phyloP scores from a whole-genome alignment of 2,329 filamentous ascomycete species.

The Lachnellula occidentalis region DNA sequence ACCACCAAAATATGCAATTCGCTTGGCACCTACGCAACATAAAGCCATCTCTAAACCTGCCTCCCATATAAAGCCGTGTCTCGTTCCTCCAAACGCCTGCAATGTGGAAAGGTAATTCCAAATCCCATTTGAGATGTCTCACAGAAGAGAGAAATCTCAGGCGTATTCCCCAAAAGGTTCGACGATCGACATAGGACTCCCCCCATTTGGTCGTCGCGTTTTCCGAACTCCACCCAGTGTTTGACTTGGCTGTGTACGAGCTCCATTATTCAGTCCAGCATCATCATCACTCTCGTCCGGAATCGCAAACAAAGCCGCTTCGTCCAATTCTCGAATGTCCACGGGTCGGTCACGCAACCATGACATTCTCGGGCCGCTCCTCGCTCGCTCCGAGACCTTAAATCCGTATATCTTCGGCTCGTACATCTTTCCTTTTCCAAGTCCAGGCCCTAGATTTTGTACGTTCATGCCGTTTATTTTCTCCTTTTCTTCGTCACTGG shows the following conservation, averaged over 20 bases:
- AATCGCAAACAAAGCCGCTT: slow-evolving; percentile 53
- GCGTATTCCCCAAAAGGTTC: slow-evolving; percentile 23
- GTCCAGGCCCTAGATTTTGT: slow-evolving; percentile 80
- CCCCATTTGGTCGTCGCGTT: slow-evolving; percentile 18
- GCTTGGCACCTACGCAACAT: neutral
- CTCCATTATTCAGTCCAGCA: slow-evolving; percentile 30
- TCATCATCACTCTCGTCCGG: slow-evolving; percentile 53
- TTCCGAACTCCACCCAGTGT: slow-evolving; percentile 2
- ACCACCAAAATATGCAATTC: slow-evolving; percentile 5
- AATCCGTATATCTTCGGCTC: slow-evolving; percentile 97
- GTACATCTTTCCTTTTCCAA: slow-evolving; percentile 80
- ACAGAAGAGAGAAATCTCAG: neutral
- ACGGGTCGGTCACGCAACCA: slow-evolving; percentile 84
- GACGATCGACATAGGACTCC: slow-evolving; percentile 32
- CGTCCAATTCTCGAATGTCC: slow-evolving; percentile 78
- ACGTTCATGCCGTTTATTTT: slow-evolving; percentile 82
- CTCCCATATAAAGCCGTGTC: slow-evolving; percentile 1
- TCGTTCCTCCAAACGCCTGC: slow-evolving; percentile 3
- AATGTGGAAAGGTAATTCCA: slow-evolving; percentile 1
- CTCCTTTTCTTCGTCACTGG: slow-evolving; percentile 37
- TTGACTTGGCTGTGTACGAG: slow-evolving; percentile 12
- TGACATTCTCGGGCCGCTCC: slow-evolving; percentile 90
- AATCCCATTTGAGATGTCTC: slow-evolving; percentile 1
- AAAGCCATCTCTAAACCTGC: slow-evolving; percentile 1
- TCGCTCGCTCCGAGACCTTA: slow-evolving; percentile 82